Evolutionary conservation across 306 rosid genomes (phyloP), one percentile per base, ranked within the genome.

Genomic region (Sechiopsis laciniata): DNA sequence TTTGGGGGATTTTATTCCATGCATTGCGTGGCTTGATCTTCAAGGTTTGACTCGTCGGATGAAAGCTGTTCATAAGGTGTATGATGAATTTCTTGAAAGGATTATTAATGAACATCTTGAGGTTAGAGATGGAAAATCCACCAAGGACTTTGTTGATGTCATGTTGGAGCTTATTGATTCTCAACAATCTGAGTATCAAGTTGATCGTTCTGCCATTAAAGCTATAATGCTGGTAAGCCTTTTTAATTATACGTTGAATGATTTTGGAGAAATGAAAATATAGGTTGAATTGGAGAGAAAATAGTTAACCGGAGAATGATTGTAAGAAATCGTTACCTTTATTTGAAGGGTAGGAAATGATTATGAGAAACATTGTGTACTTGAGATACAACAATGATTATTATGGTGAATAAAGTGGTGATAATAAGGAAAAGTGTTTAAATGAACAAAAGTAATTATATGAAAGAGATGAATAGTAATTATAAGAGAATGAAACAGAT

Each of bases 1-100:
- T 21, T 67, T 67, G 72, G 72, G 55, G 1, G 72, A 67, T 67
- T 67, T 45, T 19, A 19, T 67, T 67, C 72, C 72, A 2, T 13
- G 6, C 4, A 20, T 67, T 67, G 54, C 55, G 0, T 20, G 29
- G 72, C 55, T 67, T 46, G 72, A 67, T 46, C 54, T 67, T 67
- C 72, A 67, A 46, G 55, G 72, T 0, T 10, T 67, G 3, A 19
- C 35, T 21, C 72, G 72, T 67, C n/a, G 8, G 8, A 17, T 21
- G 55, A 67, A 12, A 67, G 2, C 11, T 67, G 17, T 67, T 10
- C 52, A 46, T 0, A 67, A 67, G 72, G 55, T 67, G 35, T 67
- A 1, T 20, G 72, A 67, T 64, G 53, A 10, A 42, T 64, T 64
- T 37, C 52, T 64, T n/a, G 71, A 64, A 19, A 64, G 19, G 71